Percentiles rank a stretch among this genome's conserved stretches.
phyloP scores from a whole-genome alignment of 2,329 filamentous ascomycete genomes.

The Ophiostoma angusticollis region DNA sequence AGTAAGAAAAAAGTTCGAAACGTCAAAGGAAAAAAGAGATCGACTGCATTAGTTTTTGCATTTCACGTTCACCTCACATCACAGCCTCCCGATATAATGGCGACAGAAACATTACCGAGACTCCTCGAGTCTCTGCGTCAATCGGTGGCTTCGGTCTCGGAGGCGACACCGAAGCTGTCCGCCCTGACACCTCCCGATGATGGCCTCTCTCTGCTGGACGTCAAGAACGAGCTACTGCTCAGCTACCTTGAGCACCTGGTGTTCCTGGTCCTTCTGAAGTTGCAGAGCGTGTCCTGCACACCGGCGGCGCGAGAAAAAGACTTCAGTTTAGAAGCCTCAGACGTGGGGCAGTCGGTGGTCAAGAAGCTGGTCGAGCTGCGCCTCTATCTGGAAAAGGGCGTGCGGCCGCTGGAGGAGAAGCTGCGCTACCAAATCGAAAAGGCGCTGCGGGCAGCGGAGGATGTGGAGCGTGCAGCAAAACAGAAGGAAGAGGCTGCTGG shows the following conservation, averaged over 20 bases:
- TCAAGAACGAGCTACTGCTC: slow-evolving; percentile 93
- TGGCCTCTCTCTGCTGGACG: slow-evolving; percentile 86
- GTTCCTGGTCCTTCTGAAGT: slow-evolving; percentile 70
- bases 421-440: slow-evolving; percentile 95
- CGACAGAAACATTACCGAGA: slow-evolving; percentile 26
- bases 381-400: slow-evolving; percentile 87
- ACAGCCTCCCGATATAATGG: slow-evolving; percentile 15
- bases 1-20: too few relatives aligned
- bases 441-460: slow-evolving; percentile 75
- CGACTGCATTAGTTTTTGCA: neutral
- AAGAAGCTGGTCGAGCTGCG: slow-evolving; percentile 82
- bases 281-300: slow-evolving; percentile 47
- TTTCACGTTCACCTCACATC: neutral
- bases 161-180: slow-evolving; percentile 51
- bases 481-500: slow-evolving; percentile 23
- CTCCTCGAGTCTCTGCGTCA: slow-evolving; percentile 42
- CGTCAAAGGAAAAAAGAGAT: slow-evolving; percentile 10
- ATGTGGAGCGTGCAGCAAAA: slow-evolving; percentile 41
- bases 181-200: slow-evolving; percentile 61
- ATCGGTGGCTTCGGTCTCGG: slow-evolving; percentile 49
- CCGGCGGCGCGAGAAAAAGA: slow-evolving; percentile 9
- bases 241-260: slow-evolving; percentile 92
- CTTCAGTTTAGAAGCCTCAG: slow-evolving; percentile 21
- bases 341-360: slow-evolving; percentile 54
- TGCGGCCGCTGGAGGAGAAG: slow-evolving; percentile 77